Conservation (phyloP, 176 grass and related monocot genomes). For the Typha latifolia region DNA sequence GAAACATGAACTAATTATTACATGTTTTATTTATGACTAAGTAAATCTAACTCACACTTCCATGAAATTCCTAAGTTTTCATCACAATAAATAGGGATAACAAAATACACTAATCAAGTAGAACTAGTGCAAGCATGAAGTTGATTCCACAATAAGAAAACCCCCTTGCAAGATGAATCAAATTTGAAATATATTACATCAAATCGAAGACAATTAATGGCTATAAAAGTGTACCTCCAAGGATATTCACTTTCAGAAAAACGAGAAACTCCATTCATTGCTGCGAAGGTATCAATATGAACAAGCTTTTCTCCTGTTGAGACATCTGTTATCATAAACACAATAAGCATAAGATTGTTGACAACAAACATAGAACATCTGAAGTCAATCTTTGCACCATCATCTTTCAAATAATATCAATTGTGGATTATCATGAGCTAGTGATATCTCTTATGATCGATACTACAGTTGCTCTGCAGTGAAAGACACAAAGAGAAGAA, state of each 20-base stretch:
- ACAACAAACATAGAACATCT: too few species aligned
- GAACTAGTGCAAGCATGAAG: neutral
- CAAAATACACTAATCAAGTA: too few species aligned
- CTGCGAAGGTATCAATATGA: constrained; percentile 85
- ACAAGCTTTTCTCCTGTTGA: constrained; percentile 55
- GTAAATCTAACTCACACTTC: neutral
- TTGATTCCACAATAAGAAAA: neutral
- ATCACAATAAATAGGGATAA: too few species aligned
- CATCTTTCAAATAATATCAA: too few species aligned
- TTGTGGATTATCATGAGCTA: too few species aligned
- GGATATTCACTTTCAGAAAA: constrained; percentile 91
- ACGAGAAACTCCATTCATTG: constrained; percentile 86
- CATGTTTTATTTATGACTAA: neutral
- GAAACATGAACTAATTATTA: neutral
- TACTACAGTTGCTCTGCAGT: too few species aligned
- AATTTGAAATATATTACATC: neutral
- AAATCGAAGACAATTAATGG: neutral
- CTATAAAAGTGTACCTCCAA: constrained; percentile 56
- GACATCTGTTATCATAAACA: constrained; percentile 41
- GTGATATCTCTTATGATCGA: too few species aligned
- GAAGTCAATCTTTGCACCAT: too few species aligned
- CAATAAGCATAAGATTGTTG: neutral
- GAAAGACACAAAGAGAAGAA: too few species aligned
- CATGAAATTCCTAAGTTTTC: too few species aligned
- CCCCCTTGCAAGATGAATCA: neutral